Base-by-base conservation (phyloP, 176 grass and related monocot genomes). In the Zoysia pacifica region DNA sequence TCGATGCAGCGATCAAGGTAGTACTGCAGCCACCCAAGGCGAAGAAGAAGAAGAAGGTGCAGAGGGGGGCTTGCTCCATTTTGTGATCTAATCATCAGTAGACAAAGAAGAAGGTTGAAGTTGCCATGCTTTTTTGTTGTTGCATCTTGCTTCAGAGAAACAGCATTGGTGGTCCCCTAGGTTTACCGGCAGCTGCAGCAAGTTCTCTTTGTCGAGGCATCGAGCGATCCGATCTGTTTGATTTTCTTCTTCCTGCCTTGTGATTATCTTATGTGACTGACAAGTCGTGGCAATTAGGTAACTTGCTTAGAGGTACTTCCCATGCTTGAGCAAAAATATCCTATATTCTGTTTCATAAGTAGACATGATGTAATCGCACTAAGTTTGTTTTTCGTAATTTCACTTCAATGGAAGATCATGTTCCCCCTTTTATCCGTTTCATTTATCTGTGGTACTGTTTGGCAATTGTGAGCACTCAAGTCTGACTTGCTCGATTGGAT, bases 1-100 rank as follows among this genome's bases (percentile, higher is more conserved):
- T 94, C 8, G 91, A 94, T 63, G 83, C 86, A 9, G 91, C 91
- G 38, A 94, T 94, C 78, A 94, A 94, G 77, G 91, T 91, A 49
- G 91, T 94, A 58, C 86, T 94, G 41, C 76, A 81, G 78, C 91
- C 91, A 59, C 91, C 91, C 1, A 94, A 94, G 86, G 79, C 86
- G 0, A 94, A 94, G 82, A 90, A 90, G 86, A 94, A 94, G 83
- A 94, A 94, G 73, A 88, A 85, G 83, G 84, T 62, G 45, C 76
- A 84, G 70, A 90, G 89, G 62, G 89, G 84, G 39, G 76, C 75
- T 7, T 94, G 91, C 86, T 94, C 79, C 80, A 94, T 94, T 80
- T 94, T 94, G 83, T 94, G 83, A 91, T 83, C 60, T 89, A 89
- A 89, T 86, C 68, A 82, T 86, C 62, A 40, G 87, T 89, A 86